Conservation (phyloP, 805 yeast species). For the Spathaspora passalidarum region DNA sequence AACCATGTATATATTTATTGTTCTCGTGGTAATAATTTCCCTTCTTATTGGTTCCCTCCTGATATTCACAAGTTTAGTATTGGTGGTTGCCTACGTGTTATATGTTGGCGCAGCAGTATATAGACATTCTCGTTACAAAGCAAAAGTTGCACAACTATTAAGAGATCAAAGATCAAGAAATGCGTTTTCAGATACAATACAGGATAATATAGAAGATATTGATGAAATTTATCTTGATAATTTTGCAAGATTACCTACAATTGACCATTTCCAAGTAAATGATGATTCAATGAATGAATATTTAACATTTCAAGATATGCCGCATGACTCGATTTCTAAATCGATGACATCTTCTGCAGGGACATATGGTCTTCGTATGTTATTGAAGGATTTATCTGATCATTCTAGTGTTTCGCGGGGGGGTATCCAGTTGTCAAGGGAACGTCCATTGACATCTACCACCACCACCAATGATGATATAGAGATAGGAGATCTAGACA, state of each 20-base stretch:
- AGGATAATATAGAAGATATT: slow-evolving; percentile 5
- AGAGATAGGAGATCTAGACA: slow-evolving; percentile 6
- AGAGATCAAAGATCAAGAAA: slow-evolving; percentile 22
- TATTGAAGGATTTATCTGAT: slow-evolving; percentile 29
- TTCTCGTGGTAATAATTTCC: slow-evolving; percentile 48
- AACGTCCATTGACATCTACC: slow-evolving; percentile 11
- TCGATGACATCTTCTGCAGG: slow-evolving; percentile 17
- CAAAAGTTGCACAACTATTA: slow-evolving; percentile 11
- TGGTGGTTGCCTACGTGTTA: slow-evolving; percentile 53
- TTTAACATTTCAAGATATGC: background rate
- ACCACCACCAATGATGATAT: background rate
- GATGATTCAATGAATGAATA: slow-evolving; percentile 5
- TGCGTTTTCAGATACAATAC: slow-evolving; percentile 11
- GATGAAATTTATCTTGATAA: slow-evolving; percentile 21
- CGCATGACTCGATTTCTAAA: background rate
- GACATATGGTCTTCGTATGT: slow-evolving; percentile 30
- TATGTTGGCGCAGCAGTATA: slow-evolving; percentile 54
- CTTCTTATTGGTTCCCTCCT: slow-evolving; percentile 54
- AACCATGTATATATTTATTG: slow-evolving; percentile 50
- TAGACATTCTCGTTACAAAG: slow-evolving; percentile 18
- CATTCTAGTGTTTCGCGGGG: slow-evolving; percentile 17
- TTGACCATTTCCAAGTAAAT: slow-evolving; percentile 20
- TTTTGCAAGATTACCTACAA: slow-evolving; percentile 23
- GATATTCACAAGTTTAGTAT: slow-evolving; percentile 51
- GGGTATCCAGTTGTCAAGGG: slow-evolving; percentile 9